Conservation (phyloP, 1,284 basidiomycete genomes). For the Microbotryum lychnidis-dioicae region DNA sequence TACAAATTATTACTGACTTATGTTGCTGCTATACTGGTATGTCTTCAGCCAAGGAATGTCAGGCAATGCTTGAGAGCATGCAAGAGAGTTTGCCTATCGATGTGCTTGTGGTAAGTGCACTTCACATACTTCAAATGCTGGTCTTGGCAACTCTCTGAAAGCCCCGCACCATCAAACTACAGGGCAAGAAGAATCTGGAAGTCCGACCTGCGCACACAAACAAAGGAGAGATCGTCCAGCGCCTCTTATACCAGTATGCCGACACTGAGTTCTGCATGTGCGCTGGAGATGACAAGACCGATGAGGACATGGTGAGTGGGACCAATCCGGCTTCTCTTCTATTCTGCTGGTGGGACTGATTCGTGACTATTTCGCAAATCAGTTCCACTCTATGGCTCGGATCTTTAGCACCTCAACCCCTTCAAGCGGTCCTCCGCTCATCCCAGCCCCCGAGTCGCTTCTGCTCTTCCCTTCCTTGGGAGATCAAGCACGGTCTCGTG, state of each 20-base stretch:
- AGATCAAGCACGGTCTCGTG: slow-evolving; percentile 5
- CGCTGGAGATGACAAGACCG: slow-evolving; percentile 92
- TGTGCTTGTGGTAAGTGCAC: slow-evolving; percentile 36
- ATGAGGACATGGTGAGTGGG: slow-evolving; percentile 35
- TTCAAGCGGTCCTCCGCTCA: slow-evolving; percentile 17
- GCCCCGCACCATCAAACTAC: neutral
- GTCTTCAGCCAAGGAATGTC: slow-evolving; percentile 64
- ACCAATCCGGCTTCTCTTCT: neutral
- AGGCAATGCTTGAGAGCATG: slow-evolving; percentile 87
- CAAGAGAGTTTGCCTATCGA: slow-evolving; percentile 39
- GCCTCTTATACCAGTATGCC: slow-evolving; percentile 82
- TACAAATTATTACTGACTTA: neutral
- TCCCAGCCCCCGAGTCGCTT: slow-evolving; percentile 29
- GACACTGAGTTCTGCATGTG: slow-evolving; percentile 94
- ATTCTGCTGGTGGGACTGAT: neutral
- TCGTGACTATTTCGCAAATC: neutral
- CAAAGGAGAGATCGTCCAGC: slow-evolving; percentile 88
- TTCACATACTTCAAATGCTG: neutral
- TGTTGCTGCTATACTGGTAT: neutral
- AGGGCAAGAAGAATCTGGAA: slow-evolving; percentile 95
- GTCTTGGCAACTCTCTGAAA: neutral
- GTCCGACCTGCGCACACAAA: slow-evolving; percentile 91
- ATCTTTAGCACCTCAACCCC: slow-evolving; percentile 24
- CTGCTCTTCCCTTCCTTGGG: slow-evolving; percentile 27
- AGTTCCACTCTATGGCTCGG: slow-evolving; percentile 32